Conservation (phyloP, 352 stramenopile genomes). For the Phytophthora tentaculata region DNA sequence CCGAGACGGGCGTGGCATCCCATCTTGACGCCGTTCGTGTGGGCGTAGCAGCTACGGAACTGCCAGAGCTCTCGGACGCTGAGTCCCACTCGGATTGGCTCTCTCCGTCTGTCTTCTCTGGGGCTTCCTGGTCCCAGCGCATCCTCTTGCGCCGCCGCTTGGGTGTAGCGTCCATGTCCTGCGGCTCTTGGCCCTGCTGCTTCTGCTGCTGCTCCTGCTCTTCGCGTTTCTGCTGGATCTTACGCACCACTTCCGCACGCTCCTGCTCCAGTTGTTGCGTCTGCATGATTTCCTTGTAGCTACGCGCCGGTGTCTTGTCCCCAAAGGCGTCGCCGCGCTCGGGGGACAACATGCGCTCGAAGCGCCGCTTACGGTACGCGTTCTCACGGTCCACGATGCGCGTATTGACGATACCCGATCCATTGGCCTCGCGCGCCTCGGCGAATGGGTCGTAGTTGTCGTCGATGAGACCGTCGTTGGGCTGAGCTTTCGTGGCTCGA, state of each 20-base stretch:
- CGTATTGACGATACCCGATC: slow-evolving; percentile 94
- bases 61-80: slow-evolving; percentile 48
- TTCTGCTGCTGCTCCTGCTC: slow-evolving; percentile 56
- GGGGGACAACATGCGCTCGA: slow-evolving; percentile 89
- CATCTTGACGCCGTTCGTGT: slow-evolving; percentile 70
- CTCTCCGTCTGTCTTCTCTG: slow-evolving; percentile 70
- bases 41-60: slow-evolving; percentile 49
- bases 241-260: slow-evolving; percentile 83
- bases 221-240: slow-evolving; percentile 88
- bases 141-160: slow-evolving; percentile 80
- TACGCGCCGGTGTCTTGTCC: slow-evolving; percentile 79
- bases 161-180: slow-evolving; percentile 41
- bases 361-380: slow-evolving; percentile 88
- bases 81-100: slow-evolving; percentile 81
- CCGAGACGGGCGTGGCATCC: slow-evolving; percentile 69
- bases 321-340: slow-evolving; percentile 93
- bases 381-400: slow-evolving; percentile 95
- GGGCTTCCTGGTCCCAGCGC: slow-evolving; percentile 86
- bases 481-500: slow-evolving; percentile 13
- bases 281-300: slow-evolving; percentile 93
- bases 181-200: slow-evolving; percentile 37
- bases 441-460: slow-evolving; percentile 92
- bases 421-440: slow-evolving; percentile 79
- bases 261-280: slow-evolving; percentile 89
- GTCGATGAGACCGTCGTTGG: slow-evolving; percentile 70